These are phyloP conservation scores for Mrakia hoshinonis DNA, from an alignment of 768 basidiomycete genomes.

Conservation along the genomic window DNA sequence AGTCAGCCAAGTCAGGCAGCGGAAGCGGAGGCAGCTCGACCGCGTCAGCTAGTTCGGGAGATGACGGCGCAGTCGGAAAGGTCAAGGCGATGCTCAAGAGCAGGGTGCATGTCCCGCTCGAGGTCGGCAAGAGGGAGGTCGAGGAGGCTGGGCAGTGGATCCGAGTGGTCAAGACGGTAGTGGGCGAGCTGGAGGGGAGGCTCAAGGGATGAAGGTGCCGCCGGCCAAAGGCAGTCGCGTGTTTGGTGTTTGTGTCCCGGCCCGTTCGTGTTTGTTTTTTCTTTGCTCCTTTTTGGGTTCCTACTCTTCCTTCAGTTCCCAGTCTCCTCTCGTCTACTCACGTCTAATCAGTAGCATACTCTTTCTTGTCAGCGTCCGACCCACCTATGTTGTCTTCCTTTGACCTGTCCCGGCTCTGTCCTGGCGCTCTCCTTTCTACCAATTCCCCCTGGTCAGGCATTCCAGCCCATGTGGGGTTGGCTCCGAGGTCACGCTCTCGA, in stretches of 20 bases:
- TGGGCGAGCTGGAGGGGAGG: neutral
- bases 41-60: neutral
- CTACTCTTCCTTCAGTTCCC: neutral
- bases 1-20: conserved; percentile 1
- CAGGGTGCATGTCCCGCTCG: conserved; percentile 1
- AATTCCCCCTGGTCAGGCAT: too few relatives aligned
- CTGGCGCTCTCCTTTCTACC: too few relatives aligned
- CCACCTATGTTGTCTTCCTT: too few relatives aligned
- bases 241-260: neutral
- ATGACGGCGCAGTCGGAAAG: neutral
- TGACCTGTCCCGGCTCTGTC: too few relatives aligned
- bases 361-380: too few relatives aligned
- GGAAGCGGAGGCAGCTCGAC: neutral
- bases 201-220: neutral
- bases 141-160: conserved; percentile 5
- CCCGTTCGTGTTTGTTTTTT: neutral
- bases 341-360: neutral
- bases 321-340: neutral
- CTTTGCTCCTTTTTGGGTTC: neutral
- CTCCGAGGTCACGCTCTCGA: too few relatives aligned
- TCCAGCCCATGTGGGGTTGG: too few relatives aligned
- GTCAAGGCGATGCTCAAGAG: neutral
- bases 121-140: conserved; percentile 8
- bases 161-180: neutral
- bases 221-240: neutral